Percentiles rank a stretch among this genome's conserved stretches.
Evolutionary conservation across 2,329 filamentous ascomycete species (phyloP).

Genomic region (Cladosporium halotolerans): DNA sequence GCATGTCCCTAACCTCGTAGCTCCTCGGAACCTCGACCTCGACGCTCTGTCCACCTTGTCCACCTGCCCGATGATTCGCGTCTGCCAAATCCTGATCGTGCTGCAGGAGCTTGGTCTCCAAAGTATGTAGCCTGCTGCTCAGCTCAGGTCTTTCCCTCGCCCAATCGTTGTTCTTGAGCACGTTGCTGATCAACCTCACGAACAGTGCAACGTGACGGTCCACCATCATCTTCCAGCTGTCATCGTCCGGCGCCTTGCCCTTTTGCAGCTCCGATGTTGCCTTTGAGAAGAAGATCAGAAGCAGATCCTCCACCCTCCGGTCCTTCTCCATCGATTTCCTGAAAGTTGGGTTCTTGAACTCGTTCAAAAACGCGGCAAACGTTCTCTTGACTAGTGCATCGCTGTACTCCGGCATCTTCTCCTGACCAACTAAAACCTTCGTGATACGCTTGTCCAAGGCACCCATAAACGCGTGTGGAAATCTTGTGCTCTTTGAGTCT

Average conservation of each 20-base stretch:
- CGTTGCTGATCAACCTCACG: constrained; percentile 73
- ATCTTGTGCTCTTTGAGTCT: constrained; percentile 63
- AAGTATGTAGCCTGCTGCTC: constrained; percentile 65
- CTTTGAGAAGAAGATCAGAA: constrained; percentile 93
- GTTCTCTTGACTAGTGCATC: constrained; percentile 88
- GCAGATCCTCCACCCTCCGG: constrained; percentile 80
- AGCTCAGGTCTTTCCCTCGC: constrained; percentile 80
- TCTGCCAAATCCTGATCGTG: constrained; percentile 85
- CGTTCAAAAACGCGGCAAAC: constrained; percentile 90
- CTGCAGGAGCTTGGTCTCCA: constrained; percentile 89
- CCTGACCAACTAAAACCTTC: constrained; percentile 71
- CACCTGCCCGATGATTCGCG: constrained; percentile 50
- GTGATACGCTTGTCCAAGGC: constrained; percentile 73
- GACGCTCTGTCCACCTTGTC: constrained; percentile 58
- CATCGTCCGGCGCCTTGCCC: constrained; percentile 68
- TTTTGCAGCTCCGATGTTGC: constrained; percentile 86
- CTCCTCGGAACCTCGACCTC: constrained; percentile 79
- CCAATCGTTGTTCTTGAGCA: constrained; percentile 77
- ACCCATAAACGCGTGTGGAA: constrained; percentile 65
- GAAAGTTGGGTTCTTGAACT: constrained; percentile 82
- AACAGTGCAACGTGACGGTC: constrained; percentile 94
- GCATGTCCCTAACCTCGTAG: constrained; percentile 96
- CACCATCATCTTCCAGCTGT: constrained; percentile 84
- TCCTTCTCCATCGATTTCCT: constrained; percentile 91
- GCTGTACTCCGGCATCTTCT: constrained; percentile 79